A percentile compares a stretch with the other conserved stretches of the same genome.
phyloP scores from a whole-genome alignment of 78 protist species.

The Goniomonas avonlea region DNA sequence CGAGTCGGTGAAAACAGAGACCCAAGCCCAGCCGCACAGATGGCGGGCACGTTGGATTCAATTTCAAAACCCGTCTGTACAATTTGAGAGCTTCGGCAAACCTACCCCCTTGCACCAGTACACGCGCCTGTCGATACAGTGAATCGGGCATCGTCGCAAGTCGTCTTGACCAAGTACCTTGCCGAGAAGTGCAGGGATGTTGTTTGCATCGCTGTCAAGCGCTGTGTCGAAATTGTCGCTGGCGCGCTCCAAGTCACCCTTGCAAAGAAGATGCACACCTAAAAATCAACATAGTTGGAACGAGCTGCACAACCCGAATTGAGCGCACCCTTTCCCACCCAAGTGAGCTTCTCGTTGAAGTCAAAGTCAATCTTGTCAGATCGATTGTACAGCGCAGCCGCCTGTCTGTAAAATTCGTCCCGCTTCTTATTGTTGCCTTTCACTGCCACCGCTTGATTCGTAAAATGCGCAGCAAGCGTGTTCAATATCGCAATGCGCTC shows the following conservation, averaged over 20 bases:
- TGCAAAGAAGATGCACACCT: too few relatives aligned
- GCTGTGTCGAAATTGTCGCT: conserved; percentile 2
- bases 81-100: background rate
- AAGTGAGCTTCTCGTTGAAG: background rate
- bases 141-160: too few relatives aligned
- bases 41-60: conserved; percentile 6
- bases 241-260: conserved; percentile 1
- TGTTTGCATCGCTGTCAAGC: background rate
- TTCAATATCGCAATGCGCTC: conserved; percentile 7
- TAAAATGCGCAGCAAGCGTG: background rate
- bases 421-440: background rate
- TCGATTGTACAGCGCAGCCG: background rate
- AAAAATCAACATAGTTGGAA: too few relatives aligned
- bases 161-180: background rate
- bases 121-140: too few relatives aligned
- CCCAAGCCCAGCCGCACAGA: conserved; percentile 9
- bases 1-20: background rate
- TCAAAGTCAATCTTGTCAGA: background rate
- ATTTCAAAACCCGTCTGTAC: background rate
- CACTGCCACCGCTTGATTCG: background rate
- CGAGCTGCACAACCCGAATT: too few relatives aligned
- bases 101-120: too few relatives aligned
- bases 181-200: conserved; percentile 7
- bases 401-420: background rate
- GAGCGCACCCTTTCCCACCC: background rate